These are phyloP conservation scores for Zygosaccharomyces pseudobailii DNA, from an alignment of 1,139 yeast species.

Conservation along the genomic window DNA sequence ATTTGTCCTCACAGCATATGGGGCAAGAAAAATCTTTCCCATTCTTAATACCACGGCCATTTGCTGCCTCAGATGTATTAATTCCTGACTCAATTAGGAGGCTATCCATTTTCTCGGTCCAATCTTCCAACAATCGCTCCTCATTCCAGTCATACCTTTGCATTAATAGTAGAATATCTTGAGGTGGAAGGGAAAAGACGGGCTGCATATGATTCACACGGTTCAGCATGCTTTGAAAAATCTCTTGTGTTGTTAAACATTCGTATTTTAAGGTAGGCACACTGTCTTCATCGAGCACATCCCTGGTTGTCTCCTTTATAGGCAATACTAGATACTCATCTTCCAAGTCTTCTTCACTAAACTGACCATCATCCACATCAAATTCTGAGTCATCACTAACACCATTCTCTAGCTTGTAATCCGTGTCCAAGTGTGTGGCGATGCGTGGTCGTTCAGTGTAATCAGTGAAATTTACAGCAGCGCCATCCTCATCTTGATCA, in stretches of 20 bases:
- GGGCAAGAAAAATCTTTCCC: slow-evolving; percentile 45
- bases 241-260: slow-evolving; percentile 30
- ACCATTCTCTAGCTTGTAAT: slow-evolving; percentile 7
- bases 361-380: slow-evolving; percentile 28
- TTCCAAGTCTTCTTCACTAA: slow-evolving; percentile 27
- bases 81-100: slow-evolving; percentile 51
- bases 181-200: slow-evolving; percentile 25
- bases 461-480: slow-evolving; percentile 7
- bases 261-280: slow-evolving; percentile 27
- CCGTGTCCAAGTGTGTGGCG: slow-evolving; percentile 7
- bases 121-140: slow-evolving; percentile 64
- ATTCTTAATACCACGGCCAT: slow-evolving; percentile 21
- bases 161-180: slow-evolving; percentile 45
- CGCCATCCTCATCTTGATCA: slow-evolving; percentile 8
- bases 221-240: slow-evolving; percentile 27
- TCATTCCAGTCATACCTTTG: slow-evolving; percentile 68
- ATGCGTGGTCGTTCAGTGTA: slow-evolving; percentile 12
- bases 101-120: slow-evolving; percentile 49
- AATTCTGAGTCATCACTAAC: slow-evolving; percentile 23
- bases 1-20: slow-evolving; percentile 63
- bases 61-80: slow-evolving; percentile 18
- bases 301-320: slow-evolving; percentile 5
- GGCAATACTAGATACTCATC: slow-evolving; percentile 4
- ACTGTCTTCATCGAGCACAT: slow-evolving; percentile 18
- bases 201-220: slow-evolving; percentile 29